Base-by-base conservation (phyloP, 352 stramenopile species). In the Chrysophaeum taylorii region DNA sequence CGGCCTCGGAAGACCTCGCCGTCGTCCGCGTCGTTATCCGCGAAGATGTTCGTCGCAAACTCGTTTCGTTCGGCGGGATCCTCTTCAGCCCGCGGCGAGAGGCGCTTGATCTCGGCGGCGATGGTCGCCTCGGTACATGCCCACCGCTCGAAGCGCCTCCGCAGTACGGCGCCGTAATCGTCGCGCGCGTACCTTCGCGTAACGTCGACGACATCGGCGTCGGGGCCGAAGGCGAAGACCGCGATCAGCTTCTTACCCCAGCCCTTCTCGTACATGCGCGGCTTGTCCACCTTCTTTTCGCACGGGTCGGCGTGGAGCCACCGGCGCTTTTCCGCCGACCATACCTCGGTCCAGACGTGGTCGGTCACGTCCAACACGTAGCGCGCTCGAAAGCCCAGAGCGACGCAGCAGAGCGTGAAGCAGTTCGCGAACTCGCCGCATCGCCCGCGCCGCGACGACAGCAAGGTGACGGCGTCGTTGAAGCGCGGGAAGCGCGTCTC, bases 301-400 rank as follows among this genome's bases (percentile, higher is more conserved):
- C 92, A 97, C 0, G 84, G 84, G 79, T 97, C 92, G 37, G 86
- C 92, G 78, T 96, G 91, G n/a, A 97, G 71, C 90, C 90, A 97
- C n/a, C 86, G 78, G 68, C 81, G 68, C 41, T 68, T 29, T 36
- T 78, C 57, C 1, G 86, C 71, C 16, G 81, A 89, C 73, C 89
- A 94, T 21, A 96, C 87, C 79, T 97, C 92, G 14, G 84, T 92
- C 92, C 92, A 97, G 9, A 97, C 89, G 71, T 97, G 92, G 72
- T 97, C 92, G 0, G 90, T 96, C 27, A 94, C 87, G 79, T 97
- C 92, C 7, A 94, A 73, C 5, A 96, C 86, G 54, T 96, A 95
- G 15, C 90, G 84, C 21, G 87, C 82, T 54, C 92, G 86, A 27
- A 90, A 92, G 15, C 87, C 86, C 83, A 92, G 87, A 1, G 86